Base-by-base conservation (phyloP, 208 protist species). In the Trypanosoma melophagium region DNA sequence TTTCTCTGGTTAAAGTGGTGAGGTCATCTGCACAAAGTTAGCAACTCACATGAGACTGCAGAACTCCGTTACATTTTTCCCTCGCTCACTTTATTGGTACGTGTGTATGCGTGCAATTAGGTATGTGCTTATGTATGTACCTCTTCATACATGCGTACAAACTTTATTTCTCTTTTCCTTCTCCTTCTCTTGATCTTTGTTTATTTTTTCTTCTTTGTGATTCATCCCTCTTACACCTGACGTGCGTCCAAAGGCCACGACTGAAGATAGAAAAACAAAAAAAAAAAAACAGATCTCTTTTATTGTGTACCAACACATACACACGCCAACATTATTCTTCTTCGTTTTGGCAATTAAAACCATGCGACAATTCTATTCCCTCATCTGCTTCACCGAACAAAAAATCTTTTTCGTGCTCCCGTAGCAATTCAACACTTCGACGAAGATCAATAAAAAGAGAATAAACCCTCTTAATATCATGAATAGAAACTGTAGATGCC, bases 391-490 rank as follows among this genome's bases (percentile, higher is more conserved):
- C 89, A 35, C 89, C 89, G 78, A 95, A 97, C 22, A 97, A 60
- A 62, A 95, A 97, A 65, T 96, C 90, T 71, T 94, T 84, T 75
- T 97, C 93, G 69, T 97, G 91, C 62, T 94, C 81, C 65, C 89
- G 77, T 64, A 97, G 80, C 55, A 96, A 69, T 76, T 97, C 89
- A 54, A 95, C 89, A 57, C 91, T 96, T 44, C 91, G 89, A 42
- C 78, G 89, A 14, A 99, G 88, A 77, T 99, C 98, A 51, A 98
- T 90, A 87, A 99, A 99, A 25, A 99, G 93, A 47, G 81, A 69
- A 80, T 99, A 99, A 8, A 99, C 97, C 25, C 87, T 91, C 50
- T 97, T 95, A 63, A 99, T 93, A 76, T 99, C 98, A 24, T 95
- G 80, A 16, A 97, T 84, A 14, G 92, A 93, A 10, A 99, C 98